phyloP scores from a whole-genome alignment of 225 moss, liverwort and hornwort genomes.

The Sphagnum contortum region DNA sequence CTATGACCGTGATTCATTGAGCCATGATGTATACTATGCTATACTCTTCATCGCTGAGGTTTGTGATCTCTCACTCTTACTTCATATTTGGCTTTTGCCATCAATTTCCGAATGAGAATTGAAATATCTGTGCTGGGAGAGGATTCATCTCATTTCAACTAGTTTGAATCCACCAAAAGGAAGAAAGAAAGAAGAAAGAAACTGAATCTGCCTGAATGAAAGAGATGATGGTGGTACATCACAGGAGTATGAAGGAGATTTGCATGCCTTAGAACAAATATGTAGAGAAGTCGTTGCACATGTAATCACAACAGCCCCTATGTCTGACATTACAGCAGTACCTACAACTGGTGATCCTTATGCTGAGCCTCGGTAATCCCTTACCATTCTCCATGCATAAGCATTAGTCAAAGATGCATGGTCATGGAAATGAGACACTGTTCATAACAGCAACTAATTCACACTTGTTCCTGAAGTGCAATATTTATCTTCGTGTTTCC shows the following conservation, averaged over 20 bases:
- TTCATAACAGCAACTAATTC: no score
- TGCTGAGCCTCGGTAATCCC: conserved; percentile 21
- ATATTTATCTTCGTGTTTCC: neutral
- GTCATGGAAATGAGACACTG: no score
- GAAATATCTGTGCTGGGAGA: neutral
- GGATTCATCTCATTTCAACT: neutral
- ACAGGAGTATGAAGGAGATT: conserved; percentile 38
- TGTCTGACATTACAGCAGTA: conserved; percentile 16
- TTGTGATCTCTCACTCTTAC: neutral
- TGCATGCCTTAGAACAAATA: conserved; percentile 20
- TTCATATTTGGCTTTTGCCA: neutral
- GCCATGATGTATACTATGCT: conserved; percentile 72
- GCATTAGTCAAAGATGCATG: no score
- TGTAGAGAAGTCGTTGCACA: conserved; percentile 31
- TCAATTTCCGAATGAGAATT: neutral
- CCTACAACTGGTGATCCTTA: conserved; percentile 17
- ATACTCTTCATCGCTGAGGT: conserved; percentile 63
- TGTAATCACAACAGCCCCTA: conserved; percentile 24
- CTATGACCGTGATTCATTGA: conserved; percentile 71
- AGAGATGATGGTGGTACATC: neutral
- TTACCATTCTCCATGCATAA: neutral
- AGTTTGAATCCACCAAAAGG: neutral
- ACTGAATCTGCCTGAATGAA: neutral
- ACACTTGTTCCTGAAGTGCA: neutral
- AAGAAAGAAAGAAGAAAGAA: neutral